These are phyloP conservation scores for Vanderwaltozyma verrucispora DNA, from an alignment of 805 yeast genomes.

Conservation along the genomic window DNA sequence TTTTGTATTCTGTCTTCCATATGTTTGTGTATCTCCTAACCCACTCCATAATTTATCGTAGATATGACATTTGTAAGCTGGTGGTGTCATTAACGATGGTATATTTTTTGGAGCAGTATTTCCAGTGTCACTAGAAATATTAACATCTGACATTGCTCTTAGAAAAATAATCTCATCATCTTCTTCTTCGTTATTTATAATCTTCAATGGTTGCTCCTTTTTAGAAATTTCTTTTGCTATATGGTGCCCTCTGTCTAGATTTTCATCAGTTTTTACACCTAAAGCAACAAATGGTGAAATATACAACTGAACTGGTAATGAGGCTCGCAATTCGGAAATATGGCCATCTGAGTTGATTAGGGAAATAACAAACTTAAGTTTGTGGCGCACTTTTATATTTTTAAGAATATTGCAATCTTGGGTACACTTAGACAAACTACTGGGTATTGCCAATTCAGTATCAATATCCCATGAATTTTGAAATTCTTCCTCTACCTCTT, in stretches of 20 bases:
- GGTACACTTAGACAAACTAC: conserved; percentile 62
- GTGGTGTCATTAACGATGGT: conserved; percentile 59
- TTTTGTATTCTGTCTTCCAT: too few species aligned
- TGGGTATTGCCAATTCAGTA: conserved; percentile 53
- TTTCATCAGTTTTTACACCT: conserved; percentile 17
- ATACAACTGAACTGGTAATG: conserved; percentile 69
- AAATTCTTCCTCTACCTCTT: conserved; percentile 6
- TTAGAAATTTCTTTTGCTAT: background rate
- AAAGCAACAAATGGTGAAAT: conserved; percentile 78
- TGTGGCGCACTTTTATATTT: conserved; percentile 77
- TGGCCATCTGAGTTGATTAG: conserved; percentile 86
- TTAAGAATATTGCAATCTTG: conserved; percentile 75
- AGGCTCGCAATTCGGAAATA: conserved; percentile 81
- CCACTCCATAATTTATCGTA: conserved; percentile 75
- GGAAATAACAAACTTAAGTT: conserved; percentile 69
- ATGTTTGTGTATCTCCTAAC: conserved; percentile 18
- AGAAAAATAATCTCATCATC: conserved; percentile 34
- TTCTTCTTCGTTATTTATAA: conserved; percentile 60
- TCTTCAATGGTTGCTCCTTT: conserved; percentile 1
- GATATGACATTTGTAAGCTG: conserved; percentile 70
- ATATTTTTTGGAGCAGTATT: background rate
- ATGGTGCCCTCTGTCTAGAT: conserved; percentile 4
- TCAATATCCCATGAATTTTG: conserved; percentile 70
- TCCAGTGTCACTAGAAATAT: conserved; percentile 1
- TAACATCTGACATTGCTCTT: conserved; percentile 25